Base-by-base conservation (phyloP, 2,329 filamentous ascomycete species). In the Verticillium nonalfalfae region DNA sequence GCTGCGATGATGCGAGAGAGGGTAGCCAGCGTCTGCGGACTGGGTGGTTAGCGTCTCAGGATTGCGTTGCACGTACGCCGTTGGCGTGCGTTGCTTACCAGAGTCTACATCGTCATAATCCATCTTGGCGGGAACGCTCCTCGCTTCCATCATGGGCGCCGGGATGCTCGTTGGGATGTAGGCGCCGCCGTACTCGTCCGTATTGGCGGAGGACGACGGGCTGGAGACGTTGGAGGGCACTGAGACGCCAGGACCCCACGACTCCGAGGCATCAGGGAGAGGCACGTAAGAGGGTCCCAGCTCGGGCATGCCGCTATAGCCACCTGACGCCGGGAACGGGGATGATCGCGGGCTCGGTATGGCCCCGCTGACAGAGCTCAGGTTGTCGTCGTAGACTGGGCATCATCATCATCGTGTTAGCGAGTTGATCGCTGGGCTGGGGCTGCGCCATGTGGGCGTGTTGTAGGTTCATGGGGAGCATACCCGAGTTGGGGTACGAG, bases 151-250 rank as follows among this genome's bases (percentile, higher is more conserved):
- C 69, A 82, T 76, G 52, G 75, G 72, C 21, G 76, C 69, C 15
- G 80, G 79, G 21, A 80, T 76, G 65, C 79, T 82, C 31, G 79
- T 80, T 9, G 80, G 78, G 62, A 82, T 79, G 68, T 82, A 83
- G 64, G 73, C 71, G 56, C 63, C 70, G 62, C 71, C 75, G 68
- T 80, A 81, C 58, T 84, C 81, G 58, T 82, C 79, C 57, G 75
- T 74, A 59, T 74, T 74, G 55, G 74, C 76, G 1, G 81, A 81
- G 2, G 81, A 83, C 3, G 79, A 77, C 18, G 81, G 81, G 68
- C 81, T 84, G 21, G 81, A 82, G 11, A 80, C 80, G 58, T 76
- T 80, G 57, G 81, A 81, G 15, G 79, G 72, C 21, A 81, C 71
- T 40, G 78, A 75, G 7, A 81, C 72, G 14, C 74, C 72, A 55